Base-by-base conservation (phyloP, 352 stramenopile species). In the Globisporangium echinulatum region DNA sequence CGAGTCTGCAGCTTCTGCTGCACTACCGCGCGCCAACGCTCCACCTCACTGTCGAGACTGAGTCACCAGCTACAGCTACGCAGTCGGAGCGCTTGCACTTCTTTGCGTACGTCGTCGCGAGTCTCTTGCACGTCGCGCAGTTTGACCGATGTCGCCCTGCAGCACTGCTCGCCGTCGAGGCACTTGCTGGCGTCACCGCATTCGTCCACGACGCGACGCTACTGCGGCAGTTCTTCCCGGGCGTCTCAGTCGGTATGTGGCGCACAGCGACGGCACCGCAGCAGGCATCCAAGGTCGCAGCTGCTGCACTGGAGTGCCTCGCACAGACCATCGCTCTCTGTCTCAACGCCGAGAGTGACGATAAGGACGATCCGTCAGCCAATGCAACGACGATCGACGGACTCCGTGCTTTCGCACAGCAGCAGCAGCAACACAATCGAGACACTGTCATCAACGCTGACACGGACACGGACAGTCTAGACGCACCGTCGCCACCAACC, bases 201-300 rank as follows among this genome's bases (percentile, higher is more conserved):
- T 79, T 79, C 5, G 52, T 88, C 40, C 61, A 69, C 14, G 67
- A 87, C 40, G 49, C 74, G 7, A 9, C 60, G 2, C 65, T 67
- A 9, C 64, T 91, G 51, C 71, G 79, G 0, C 78, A 88, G 66
- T 88, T 91, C 60, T 80, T 93, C 37, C 84, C 84, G 7, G 86
- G 86, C 19, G 58, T 93, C 50, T 69, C 71, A 8, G 69, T 79
- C 43, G 71, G 77, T 4, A 72, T 92, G 59, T 92, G 77, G 72
- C 85, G 83, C 52, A 68, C 70, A 42, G 67, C 85, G 1, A 82
- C 85, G 37, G 74, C 79, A n/a, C 80, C 82, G 19, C 71, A 87
- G 47, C 79, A 90, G 60, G 56, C 75, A 10, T 91, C 83, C 1
- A 86, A 77, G 36, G 75, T 93, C 37, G 69, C 79, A 17, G 78